Evolutionary conservation across 192 early-diverging fungal genomes (phyloP).

Genomic region (Paraglomus brasilianum): DNA sequence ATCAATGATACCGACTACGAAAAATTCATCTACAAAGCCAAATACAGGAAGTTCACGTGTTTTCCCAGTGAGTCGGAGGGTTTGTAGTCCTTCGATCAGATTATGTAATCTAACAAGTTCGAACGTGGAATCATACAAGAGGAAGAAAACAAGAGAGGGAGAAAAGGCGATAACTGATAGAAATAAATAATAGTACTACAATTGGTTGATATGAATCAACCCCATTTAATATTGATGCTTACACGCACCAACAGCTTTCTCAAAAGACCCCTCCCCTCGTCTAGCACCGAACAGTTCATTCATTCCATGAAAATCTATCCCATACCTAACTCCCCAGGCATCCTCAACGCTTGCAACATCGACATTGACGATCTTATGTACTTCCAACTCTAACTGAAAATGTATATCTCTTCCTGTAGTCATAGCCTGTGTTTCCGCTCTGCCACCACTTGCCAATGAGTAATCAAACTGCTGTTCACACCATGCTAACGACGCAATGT

Average conservation of each 20-base stretch:
- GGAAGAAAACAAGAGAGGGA: background rate
- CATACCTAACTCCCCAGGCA: constrained; percentile 15
- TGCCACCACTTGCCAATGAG: background rate
- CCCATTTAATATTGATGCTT: too few relatives aligned
- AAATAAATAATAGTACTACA: too few relatives aligned
- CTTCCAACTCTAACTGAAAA: constrained; percentile 6
- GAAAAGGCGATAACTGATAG: too few relatives aligned
- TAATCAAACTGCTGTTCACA: constrained; percentile 23
- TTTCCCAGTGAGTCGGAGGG: background rate
- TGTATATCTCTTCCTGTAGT: constrained; percentile 11
- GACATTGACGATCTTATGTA: constrained; percentile 5
- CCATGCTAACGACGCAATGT: constrained; percentile 18
- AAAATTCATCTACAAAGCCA: constrained; percentile 22
- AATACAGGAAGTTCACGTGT: constrained; percentile 26
- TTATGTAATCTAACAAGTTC: constrained; percentile 9
- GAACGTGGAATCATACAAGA: background rate
- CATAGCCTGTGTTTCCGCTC: constrained; percentile 12
- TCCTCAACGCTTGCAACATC: constrained; percentile 1
- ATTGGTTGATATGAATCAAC: too few relatives aligned
- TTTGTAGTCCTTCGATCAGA: background rate
- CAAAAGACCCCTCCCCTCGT: too few relatives aligned
- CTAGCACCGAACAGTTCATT: background rate
- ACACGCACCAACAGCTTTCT: too few relatives aligned
- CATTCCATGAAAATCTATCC: background rate
- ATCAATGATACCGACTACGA: constrained; percentile 26